Conservation (phyloP, 2,329 filamentous ascomycete species). For the Trichoderma aggressivum region DNA sequence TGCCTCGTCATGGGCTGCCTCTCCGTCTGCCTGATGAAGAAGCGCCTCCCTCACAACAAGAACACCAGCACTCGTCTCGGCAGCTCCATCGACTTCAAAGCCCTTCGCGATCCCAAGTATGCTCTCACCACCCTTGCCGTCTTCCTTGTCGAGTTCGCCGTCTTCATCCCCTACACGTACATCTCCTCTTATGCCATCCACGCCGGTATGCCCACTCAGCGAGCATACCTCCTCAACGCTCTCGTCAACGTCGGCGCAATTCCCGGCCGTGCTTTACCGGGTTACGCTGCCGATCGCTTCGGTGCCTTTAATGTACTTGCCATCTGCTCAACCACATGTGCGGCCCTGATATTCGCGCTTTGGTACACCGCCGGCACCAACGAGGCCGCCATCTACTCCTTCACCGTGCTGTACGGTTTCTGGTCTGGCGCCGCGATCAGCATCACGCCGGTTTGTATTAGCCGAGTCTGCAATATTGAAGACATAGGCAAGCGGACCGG, state of each 20-base stretch:
- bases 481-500: conserved; percentile 68
- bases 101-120: conserved; percentile 50
- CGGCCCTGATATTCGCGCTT: conserved; percentile 51
- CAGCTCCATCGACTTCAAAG: conserved; percentile 46
- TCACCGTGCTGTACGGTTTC: conserved; percentile 66
- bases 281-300: conserved; percentile 62
- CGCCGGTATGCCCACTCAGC: conserved; percentile 49
- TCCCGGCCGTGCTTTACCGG: conserved; percentile 65
- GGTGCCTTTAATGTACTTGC: conserved; percentile 71
- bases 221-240: conserved; percentile 65
- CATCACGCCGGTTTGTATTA: conserved; percentile 68
- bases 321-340: conserved; percentile 45
- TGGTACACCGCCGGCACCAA: conserved; percentile 55
- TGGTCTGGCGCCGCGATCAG: conserved; percentile 67
- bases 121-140: conserved; percentile 50
- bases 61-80: conserved; percentile 32
- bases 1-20: conserved; percentile 27
- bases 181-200: conserved; percentile 61
- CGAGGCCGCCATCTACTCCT: conserved; percentile 54
- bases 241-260: conserved; percentile 68
- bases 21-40: conserved; percentile 30
- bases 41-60: conserved; percentile 49
- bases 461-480: conserved; percentile 65
- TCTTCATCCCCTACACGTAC: conserved; percentile 66
- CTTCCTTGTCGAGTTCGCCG: conserved; percentile 58